Percentiles rank a stretch among this genome's conserved stretches.
These are phyloP conservation scores for Diutina rugosa DNA, from an alignment of 1,139 yeast genomes.

Conservation along the genomic window DNA sequence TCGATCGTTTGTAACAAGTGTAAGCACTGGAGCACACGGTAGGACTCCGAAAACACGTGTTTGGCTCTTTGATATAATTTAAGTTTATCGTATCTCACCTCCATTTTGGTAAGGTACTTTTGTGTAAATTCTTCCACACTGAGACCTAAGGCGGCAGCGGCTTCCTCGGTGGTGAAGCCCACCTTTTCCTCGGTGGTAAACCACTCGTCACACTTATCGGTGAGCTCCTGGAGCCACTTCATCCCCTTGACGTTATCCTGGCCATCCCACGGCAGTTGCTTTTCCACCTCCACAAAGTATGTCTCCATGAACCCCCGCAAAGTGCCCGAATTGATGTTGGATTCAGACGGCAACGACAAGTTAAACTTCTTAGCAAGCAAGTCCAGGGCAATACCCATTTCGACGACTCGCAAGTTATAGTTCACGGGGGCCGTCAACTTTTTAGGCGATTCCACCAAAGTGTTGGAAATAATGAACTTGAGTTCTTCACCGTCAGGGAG, in stretches of 20 bases:
- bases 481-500: slow-evolving; percentile 21
- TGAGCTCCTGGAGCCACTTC: slow-evolving; percentile 23
- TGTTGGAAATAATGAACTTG: slow-evolving; percentile 50
- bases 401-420: slow-evolving; percentile 61
- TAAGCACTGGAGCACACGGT: slow-evolving; percentile 43
- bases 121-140: slow-evolving; percentile 28
- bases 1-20: slow-evolving; percentile 15
- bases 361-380: slow-evolving; percentile 37
- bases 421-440: slow-evolving; percentile 59
- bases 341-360: slow-evolving; percentile 33
- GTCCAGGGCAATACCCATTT: slow-evolving; percentile 52
- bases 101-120: slow-evolving; percentile 38
- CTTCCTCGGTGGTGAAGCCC: slow-evolving; percentile 41
- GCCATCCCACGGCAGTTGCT: slow-evolving; percentile 33
- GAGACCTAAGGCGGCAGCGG: slow-evolving; percentile 31
- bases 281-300: slow-evolving; percentile 22
- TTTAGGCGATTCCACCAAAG: slow-evolving; percentile 51
- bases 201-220: slow-evolving; percentile 26
- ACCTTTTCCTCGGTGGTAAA: slow-evolving; percentile 18
- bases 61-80: slow-evolving; percentile 46
- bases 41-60: slow-evolving; percentile 55
- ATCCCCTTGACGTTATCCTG: slow-evolving; percentile 31
- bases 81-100: slow-evolving; percentile 42
- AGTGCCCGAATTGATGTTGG: slow-evolving; percentile 49
- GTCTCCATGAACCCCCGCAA: slow-evolving; percentile 52